Evolutionary conservation across 768 basidiomycete genomes (phyloP).

Genomic region (Candolleomyces efflorescens): DNA sequence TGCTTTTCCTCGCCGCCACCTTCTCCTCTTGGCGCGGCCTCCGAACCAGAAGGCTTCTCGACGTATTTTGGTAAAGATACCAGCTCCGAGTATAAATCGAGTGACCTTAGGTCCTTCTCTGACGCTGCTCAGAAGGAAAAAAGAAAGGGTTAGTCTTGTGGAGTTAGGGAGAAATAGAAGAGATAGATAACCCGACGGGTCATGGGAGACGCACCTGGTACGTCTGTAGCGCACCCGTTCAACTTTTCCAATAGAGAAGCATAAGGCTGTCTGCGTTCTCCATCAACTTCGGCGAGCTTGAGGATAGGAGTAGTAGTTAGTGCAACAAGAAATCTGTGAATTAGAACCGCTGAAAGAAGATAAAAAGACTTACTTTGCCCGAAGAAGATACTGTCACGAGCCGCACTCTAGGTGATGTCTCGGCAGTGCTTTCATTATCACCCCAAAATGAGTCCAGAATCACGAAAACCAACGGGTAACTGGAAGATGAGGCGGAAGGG

Average conservation of each 20-base stretch:
- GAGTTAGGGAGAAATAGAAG: constrained; percentile 19
- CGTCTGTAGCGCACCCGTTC: constrained; percentile 34
- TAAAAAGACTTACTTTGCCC: constrained; percentile 33
- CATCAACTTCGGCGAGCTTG: constrained; percentile 25
- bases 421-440: constrained; percentile 9
- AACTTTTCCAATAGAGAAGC: constrained; percentile 36
- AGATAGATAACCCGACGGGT: not conserved
- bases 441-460: constrained; percentile 45
- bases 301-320: not conserved
- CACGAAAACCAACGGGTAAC: constrained; percentile 39
- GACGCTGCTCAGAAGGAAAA: constrained; percentile 34
- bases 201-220: constrained; percentile 28
- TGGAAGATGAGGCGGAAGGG: constrained; percentile 1
- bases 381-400: constrained; percentile 26
- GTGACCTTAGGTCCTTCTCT: constrained; percentile 39
- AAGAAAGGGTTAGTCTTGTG: not conserved
- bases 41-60: constrained; percentile 20
- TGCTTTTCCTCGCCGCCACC: not conserved
- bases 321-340: not conserved
- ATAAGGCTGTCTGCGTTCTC: constrained; percentile 22
- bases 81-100: constrained; percentile 61
- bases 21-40: not conserved
- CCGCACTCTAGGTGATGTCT: constrained; percentile 18
- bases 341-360: not conserved
- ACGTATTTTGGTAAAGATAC: constrained; percentile 56